Percentiles rank a stretch among this genome's conserved stretches.
Evolutionary conservation across 129 eudicot species (phyloP).

Genomic region (Daucus carota): DNA sequence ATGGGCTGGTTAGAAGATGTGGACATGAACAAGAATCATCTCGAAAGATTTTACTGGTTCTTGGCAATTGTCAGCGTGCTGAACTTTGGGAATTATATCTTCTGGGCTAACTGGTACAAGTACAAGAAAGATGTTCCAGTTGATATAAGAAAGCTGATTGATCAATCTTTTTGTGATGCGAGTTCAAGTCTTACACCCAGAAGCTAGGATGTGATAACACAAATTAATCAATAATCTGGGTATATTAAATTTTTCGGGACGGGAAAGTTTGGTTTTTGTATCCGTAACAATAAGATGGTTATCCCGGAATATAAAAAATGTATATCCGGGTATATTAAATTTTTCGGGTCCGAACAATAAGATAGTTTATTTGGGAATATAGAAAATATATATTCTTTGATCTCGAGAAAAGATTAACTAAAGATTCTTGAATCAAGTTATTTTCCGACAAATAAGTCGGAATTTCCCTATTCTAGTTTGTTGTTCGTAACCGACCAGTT

Average conservation of each 20-base stretch:
- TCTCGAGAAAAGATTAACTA: too few species aligned
- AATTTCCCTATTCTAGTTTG: too few species aligned
- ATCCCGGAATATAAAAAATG: too few species aligned
- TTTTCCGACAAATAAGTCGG: too few species aligned
- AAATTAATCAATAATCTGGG: neutral
- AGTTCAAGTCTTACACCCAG: neutral
- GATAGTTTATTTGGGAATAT: neutral
- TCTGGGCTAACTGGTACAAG: conserved; percentile 22
- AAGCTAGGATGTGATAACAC: neutral
- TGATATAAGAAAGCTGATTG: neutral
- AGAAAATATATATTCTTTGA: neutral
- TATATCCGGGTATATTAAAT: too few species aligned
- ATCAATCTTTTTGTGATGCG: neutral
- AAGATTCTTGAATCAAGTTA: too few species aligned
- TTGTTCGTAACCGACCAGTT: too few species aligned
- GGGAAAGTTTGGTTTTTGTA: neutral
- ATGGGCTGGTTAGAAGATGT: conserved; percentile 16
- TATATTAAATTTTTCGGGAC: neutral
- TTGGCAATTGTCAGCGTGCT: conserved; percentile 12
- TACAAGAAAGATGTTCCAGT: conserved; percentile 14
- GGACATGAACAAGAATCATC: conserved; percentile 9
- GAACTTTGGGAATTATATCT: conserved; percentile 14
- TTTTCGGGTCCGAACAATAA: too few species aligned
- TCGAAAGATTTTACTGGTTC: conserved; percentile 20
- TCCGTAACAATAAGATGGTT: neutral